These are phyloP conservation scores for Fagopyrum homotropicum DNA, from an alignment of 148 eudicot species.

Conservation along the genomic window DNA sequence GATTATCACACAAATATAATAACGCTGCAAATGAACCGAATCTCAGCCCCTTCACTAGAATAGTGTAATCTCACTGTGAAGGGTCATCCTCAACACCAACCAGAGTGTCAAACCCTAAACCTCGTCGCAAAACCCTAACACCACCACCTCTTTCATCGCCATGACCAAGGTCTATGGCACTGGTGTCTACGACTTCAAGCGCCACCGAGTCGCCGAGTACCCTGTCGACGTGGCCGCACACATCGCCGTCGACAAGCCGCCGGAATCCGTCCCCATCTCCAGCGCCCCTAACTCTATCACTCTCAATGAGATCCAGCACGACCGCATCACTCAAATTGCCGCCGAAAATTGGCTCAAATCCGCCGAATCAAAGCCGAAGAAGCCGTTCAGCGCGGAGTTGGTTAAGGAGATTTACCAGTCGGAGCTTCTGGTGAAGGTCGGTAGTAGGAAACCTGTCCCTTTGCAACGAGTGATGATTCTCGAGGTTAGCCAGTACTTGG, in stretches of 20 bases:
- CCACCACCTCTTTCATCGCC: neutral
- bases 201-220: conserved; percentile 96
- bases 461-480: conserved; percentile 90
- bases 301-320: conserved; percentile 67
- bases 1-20: too few relatives aligned
- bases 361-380: conserved; percentile 19
- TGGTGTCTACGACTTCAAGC: conserved; percentile 76
- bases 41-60: too few relatives aligned
- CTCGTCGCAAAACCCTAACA: conserved; percentile 5
- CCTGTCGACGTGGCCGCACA: conserved; percentile 33
- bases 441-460: conserved; percentile 63
- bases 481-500: conserved; percentile 96
- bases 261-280: conserved; percentile 36
- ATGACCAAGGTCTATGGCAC: conserved; percentile 91
- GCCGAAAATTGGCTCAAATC: conserved; percentile 54
- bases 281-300: conserved; percentile 56
- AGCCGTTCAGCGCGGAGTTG: conserved; percentile 49
- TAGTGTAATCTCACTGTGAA: neutral
- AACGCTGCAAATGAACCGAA: too few relatives aligned
- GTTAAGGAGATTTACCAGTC: conserved; percentile 76
- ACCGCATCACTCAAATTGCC: conserved; percentile 76
- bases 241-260: conserved; percentile 26
- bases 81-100: conserved; percentile 1
- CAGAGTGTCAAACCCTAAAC: conserved; percentile 6
- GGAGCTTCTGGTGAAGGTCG: conserved; percentile 51